Conservation (phyloP, 176 grass and related monocot genomes). For the Eleusine coracana region DNA sequence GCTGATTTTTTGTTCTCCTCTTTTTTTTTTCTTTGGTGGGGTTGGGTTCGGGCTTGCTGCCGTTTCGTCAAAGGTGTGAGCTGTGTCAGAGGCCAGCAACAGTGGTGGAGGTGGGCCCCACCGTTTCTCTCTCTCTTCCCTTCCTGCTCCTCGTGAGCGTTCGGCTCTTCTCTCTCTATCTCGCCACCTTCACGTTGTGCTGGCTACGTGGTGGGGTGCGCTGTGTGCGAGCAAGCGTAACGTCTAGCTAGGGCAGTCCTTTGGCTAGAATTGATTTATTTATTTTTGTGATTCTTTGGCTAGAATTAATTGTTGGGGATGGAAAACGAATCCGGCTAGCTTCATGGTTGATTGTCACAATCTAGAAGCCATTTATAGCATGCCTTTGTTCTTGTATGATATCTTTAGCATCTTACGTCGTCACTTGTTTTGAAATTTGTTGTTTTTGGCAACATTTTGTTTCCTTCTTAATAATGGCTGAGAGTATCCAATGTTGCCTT, state of each 20-base stretch:
- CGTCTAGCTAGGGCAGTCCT: background rate
- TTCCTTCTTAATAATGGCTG: background rate
- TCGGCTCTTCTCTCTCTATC: background rate
- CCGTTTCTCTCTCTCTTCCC: background rate
- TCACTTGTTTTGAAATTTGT: background rate
- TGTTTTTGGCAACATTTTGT: background rate
- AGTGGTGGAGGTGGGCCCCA: constrained; percentile 22
- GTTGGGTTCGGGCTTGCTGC: constrained; percentile 9
- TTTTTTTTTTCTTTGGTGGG: background rate
- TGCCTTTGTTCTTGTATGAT: background rate
- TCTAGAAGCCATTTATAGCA: background rate
- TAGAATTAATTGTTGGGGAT: background rate
- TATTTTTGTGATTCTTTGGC: background rate
- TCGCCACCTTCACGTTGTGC: background rate
- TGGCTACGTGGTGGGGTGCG: background rate
- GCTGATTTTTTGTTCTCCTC: background rate
- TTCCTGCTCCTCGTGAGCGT: constrained; percentile 27
- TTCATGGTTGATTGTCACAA: background rate
- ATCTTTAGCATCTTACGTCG: background rate
- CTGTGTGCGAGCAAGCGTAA: background rate
- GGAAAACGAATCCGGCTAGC: background rate
- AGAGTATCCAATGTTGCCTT: background rate
- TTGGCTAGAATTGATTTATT: background rate
- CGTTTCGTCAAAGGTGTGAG: constrained; percentile 64
- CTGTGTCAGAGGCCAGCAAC: constrained; percentile 58